Evolutionary conservation across 2,329 filamentous ascomycete genomes (phyloP).

Genomic region (Aspergillus sp.): DNA sequence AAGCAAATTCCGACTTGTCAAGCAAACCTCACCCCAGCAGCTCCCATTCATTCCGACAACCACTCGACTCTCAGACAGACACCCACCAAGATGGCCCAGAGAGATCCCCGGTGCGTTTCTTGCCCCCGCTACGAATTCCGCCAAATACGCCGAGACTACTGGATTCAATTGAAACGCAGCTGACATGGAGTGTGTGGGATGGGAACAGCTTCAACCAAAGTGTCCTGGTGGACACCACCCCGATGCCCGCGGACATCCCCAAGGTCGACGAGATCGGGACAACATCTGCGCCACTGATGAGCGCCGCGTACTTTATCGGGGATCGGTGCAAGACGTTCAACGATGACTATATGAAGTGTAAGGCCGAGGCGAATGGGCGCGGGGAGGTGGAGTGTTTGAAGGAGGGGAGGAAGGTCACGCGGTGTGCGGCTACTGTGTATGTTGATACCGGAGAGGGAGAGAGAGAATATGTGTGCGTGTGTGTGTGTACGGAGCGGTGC

Average conservation of each 20-base stretch:
- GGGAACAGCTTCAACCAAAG: conserved; percentile 79
- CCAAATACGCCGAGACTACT: conserved; percentile 10
- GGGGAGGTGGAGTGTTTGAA: conserved; percentile 93
- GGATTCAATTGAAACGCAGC: neutral
- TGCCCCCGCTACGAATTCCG: neutral
- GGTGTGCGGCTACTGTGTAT: conserved; percentile 93
- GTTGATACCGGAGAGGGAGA: conserved; percentile 33
- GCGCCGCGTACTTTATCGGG: conserved; percentile 93
- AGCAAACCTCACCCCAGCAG: conserved; percentile 5
- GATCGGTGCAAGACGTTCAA: conserved; percentile 91
- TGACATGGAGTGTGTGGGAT: neutral
- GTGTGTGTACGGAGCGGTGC: neutral
- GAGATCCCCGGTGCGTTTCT: conserved; percentile 24
- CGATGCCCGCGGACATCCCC: conserved; percentile 84
- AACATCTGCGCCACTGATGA: conserved; percentile 84
- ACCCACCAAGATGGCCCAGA: conserved; percentile 21
- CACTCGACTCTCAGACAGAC: conserved; percentile 9
- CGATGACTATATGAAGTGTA: conserved; percentile 99
- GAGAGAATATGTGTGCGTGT: too few species aligned
- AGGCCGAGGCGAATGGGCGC: conserved; percentile 81
- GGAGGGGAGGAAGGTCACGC: conserved; percentile 91
- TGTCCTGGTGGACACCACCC: conserved; percentile 89
- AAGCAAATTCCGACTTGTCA: conserved; percentile 20
- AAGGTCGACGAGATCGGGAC: conserved; percentile 88
- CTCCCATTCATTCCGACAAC: neutral